Evolutionary conservation across 192 early-diverging fungal species (phyloP), one percentile per base, ranked within the genome.

Genomic region (Spizellomyces punctatus): DNA sequence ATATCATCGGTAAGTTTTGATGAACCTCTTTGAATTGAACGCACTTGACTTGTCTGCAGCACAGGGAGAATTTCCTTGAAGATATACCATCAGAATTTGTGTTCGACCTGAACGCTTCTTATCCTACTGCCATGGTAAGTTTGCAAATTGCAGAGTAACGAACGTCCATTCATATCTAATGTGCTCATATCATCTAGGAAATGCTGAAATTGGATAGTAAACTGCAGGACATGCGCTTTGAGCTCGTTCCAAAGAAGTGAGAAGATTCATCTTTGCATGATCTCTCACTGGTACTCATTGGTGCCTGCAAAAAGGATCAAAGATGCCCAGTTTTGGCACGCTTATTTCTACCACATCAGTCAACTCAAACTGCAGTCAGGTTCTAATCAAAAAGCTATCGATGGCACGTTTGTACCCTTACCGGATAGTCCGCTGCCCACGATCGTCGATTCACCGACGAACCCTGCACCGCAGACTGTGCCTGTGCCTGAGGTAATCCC

Each of bases 291-390:
- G 27, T 14, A 27, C 12, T 16, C 44, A 27, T 41, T 22, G 12
- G 1, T 22, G 59, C 59, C 16, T 69, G 8, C 59, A 21, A 41
- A n/a, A 63, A 86, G 80, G 59, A 80, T 91, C 5, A 79, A 85
- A 27, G 90, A 91, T 46, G 74, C 75, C 8, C 73, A 62, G 19
- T 91, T 91, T 71, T 91, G 89, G 89, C 74, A 77, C 42, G 88
- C 87, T 46, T 91, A 90, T 65, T 91, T 91, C 74, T 91, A 89
- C 74, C 81, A 88, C 14, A 82, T 91, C 4, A 82, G 80, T 45
- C 67, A 85, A 14, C 55, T 79, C 16, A 66, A 69, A n/a, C 1
- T 10, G 10, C 75, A 76, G 52, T 19, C 12, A 12, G 50, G 14
- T 19, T n/a, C 17, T 54, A 54, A 54, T 54, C 27, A 36, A 36